Evolutionary conservation across 805 yeast genomes (phyloP), one percentile per base, ranked within the genome.

Genomic region (Cyberlindnera petersonii): DNA sequence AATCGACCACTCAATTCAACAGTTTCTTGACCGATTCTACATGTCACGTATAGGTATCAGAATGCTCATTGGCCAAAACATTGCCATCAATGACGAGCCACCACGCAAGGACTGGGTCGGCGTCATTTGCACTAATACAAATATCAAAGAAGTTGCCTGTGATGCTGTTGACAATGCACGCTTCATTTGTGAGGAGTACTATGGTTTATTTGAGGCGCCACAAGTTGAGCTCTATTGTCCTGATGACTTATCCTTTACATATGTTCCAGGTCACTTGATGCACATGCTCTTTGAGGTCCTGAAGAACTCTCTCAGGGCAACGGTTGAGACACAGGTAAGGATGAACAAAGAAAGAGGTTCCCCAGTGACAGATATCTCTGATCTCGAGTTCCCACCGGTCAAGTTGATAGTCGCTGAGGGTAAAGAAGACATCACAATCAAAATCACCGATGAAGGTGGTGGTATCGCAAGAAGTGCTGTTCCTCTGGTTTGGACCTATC

Each of bases 21-120:
- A 78, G 13, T 87, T 88, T 55, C 66, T 87, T 46, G 96, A 88
- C 63, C 63, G 93, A 23, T 87, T 87, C 58, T 87, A 88, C 66
- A 80, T 87, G 88, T 80, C 87, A 37, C 72, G 96, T 42, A 88
- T 88, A 46, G 96, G 96, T 2, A 88, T 88, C 44, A 73, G 96
- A 48, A 88, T 88, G 94, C 72, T 87, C 28, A 85, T 87, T 54
- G 96, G 96, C n/a, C 96, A 87, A 64, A 95, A 87, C 53, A 82
- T 87, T 48, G 91, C 96, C 1, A 71, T 87, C 36, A 81, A 79
- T 63, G 74, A 75, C 69, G 79, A 82, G 33, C 83, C 82, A 15
- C 69, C 74, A 19, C 61, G 71, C 15, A 72, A 70, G 24, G 80
- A 86, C 57, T 88, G 83, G 60, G 96, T 87, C 26, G 96, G 96